A percentile compares a stretch with the other conserved stretches of the same genome.
phyloP scores from a whole-genome alignment of 1,284 basidiomycete genomes.

The Ustilago curta region DNA sequence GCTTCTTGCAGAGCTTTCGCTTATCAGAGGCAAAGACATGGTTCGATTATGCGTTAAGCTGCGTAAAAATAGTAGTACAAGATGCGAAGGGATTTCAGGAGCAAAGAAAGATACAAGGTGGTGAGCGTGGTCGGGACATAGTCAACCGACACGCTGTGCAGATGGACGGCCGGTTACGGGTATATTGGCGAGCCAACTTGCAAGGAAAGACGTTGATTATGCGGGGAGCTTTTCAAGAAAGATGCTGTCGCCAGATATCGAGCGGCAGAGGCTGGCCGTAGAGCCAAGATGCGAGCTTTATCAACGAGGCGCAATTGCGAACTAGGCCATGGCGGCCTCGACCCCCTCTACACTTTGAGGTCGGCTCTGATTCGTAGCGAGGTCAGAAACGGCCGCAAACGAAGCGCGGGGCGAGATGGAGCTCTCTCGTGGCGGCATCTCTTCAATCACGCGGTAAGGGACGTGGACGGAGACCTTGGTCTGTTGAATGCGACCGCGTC shows the following conservation, averaged over 20 bases:
- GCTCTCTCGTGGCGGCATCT: conserved; percentile 14
- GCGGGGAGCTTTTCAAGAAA: no score
- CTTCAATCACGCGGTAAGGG: conserved; percentile 26
- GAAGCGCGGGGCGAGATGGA: conserved; percentile 31
- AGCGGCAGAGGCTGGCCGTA: no score
- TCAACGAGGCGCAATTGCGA: no score
- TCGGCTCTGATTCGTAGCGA: conserved; percentile 10
- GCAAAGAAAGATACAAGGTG: neutral
- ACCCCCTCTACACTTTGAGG: conserved; percentile 19
- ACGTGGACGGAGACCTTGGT: conserved; percentile 38
- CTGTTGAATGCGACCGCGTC: conserved; percentile 23
- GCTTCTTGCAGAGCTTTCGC: neutral
- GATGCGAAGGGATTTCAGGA: conserved; percentile 3
- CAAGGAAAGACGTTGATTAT: neutral
- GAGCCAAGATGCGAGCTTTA: no score
- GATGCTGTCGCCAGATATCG: no score
- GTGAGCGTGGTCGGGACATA: conserved; percentile 6
- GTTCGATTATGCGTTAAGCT: conserved; percentile 14
- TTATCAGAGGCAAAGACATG: neutral
- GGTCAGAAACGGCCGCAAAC: conserved; percentile 18
- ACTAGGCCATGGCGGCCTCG: neutral
- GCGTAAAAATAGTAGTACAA: conserved; percentile 14
- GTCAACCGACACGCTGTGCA: conserved; percentile 11
- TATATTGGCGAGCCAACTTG: conserved; percentile 4
- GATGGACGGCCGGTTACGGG: conserved; percentile 4